Base-by-base conservation (phyloP, 2,329 filamentous ascomycete species). In the Alternaria triticimaculans region DNA sequence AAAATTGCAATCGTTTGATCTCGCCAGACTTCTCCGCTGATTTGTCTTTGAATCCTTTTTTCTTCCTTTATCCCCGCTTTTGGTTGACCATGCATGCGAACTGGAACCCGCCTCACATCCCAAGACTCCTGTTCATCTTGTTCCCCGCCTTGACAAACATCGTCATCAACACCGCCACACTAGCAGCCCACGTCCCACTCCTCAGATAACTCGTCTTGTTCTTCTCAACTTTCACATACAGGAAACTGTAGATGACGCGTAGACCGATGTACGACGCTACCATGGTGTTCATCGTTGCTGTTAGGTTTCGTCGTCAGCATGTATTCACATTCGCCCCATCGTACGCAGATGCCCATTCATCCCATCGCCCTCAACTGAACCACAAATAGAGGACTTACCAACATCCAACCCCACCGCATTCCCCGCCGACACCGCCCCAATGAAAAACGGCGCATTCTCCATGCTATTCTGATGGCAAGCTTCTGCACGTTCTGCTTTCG, bases 71-170 rank as follows among this genome's bases (percentile, higher is more conserved):
- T 3, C 15, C 2, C 37, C 37, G 1, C n/a, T 18, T 41, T 41
- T 41, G 10, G 15, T 18, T 18, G 8, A 18, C n/a, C 15, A 41
- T 41, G 9, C 11, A 18, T 41, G 37, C 15, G 15, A 11, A 18
- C 15, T 11, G 5, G 21, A 18, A 21, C 1, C n/a, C 48, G 15
- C 15, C 0, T 37, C 0, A 37, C 20, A 37, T 28, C 5, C 18
- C 18, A 1, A 51, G 14, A 21, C 11, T 33, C 28, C 2, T 14
- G 14, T 51, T 33, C 48, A 51, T 30, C 12, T 33, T 33, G 5
- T 51, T 51, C 12, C 48, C 26, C 48, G 26, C 48, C 48, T 51
- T 51, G 11, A 33, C n/a, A 4, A 51, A 51, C 48, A 33, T 51
- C 4, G n/a, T 33, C 26, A 51, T 33, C 18, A 33, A 33, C 0